Base-by-base conservation (phyloP, 73 alveolate genomes). In the Symbiodinium natans region DNA sequence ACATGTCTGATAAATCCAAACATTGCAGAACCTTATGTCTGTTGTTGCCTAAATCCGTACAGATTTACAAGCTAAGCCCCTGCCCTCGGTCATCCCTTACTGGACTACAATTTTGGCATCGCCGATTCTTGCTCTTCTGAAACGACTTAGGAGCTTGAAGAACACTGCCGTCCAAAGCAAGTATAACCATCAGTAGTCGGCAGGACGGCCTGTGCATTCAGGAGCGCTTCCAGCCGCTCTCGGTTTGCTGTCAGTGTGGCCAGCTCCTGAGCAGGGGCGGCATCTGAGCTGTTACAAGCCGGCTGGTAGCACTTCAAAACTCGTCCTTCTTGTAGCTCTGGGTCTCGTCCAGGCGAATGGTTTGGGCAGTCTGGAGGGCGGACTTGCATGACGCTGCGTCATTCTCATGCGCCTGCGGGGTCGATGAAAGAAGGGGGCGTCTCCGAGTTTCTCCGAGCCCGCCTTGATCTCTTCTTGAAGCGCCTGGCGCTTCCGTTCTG, bases 381-480 rank as follows among this genome's bases (percentile, higher is more conserved):
- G 97, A 90, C 36, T 90, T 90, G 97, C 89, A 90, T 29, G 82
- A 29, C 10, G 97, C 97, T 34, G 46, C 75, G 13, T 90, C 97
- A 34, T 90, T 90, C n/a, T 90, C 97, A 27, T 90, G 97, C 46
- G 38, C 97, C 97, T 90, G 63, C 46, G 40, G 29, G 23, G 48
- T 27, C 56, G 36, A 13, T 13, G 31, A 59, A 59, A 59, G 33
- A 13, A 59, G 33, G 42, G 84, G 3, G n/a, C 31, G 2, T 2
- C 84, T 1, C 42, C 41, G 15, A 11, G 27, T 29, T 27, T 6
- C 42, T 33, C 83, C 21, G 5, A 10, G 21, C 84, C 84, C 43
- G 85, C 97, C 89, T 90, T 68, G 80, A 90, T 71, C 68, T 90
- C 97, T 33, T 90, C 97, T 25, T 68, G 97, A 52, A 90, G 46